Percentiles rank a stretch among this genome's conserved stretches.
phyloP scores from a whole-genome alignment of 495 filamentous ascomycete species.

The Trichoderma orchidacearum region DNA sequence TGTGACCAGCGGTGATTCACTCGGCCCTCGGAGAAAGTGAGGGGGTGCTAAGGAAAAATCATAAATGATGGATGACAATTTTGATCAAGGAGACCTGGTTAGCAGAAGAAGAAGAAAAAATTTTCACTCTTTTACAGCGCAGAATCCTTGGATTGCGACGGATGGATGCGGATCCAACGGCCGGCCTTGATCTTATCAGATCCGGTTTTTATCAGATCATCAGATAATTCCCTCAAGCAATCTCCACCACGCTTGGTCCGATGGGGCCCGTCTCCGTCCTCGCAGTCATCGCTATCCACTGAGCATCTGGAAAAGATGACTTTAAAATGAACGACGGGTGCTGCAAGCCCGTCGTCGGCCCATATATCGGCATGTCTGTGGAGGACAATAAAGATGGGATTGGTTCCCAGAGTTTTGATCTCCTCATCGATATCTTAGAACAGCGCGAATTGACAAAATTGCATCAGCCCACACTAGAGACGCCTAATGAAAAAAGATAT shows the following conservation, averaged over 20 bases:
- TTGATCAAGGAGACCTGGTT: too few species aligned
- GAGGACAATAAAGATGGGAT: not conserved
- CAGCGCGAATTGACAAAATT: not conserved
- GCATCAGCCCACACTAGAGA: not conserved
- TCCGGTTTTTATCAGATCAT: constrained; percentile 5
- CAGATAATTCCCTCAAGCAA: constrained; percentile 4
- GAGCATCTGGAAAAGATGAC: not conserved
- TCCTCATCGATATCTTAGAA: not conserved
- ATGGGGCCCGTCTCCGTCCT: not conserved
- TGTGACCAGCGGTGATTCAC: not conserved
- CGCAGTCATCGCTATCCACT: not conserved
- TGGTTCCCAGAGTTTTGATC: not conserved
- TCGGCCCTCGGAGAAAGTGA: not conserved
- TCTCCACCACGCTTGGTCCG: not conserved
- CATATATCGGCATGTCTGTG: not conserved
- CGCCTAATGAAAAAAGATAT: not conserved
- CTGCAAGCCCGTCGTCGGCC: not conserved
- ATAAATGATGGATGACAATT: not conserved
- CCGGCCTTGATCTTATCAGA: constrained; percentile 1
- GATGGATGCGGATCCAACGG: not conserved
- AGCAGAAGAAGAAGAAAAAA: not conserved
- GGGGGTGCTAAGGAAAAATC: not conserved
- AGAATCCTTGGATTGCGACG: not conserved
- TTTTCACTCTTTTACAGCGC: not conserved
- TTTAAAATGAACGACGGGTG: not conserved